Evolutionary conservation across 2,329 filamentous ascomycete genomes (phyloP).

Genomic region (Metarhizium rileyi): DNA sequence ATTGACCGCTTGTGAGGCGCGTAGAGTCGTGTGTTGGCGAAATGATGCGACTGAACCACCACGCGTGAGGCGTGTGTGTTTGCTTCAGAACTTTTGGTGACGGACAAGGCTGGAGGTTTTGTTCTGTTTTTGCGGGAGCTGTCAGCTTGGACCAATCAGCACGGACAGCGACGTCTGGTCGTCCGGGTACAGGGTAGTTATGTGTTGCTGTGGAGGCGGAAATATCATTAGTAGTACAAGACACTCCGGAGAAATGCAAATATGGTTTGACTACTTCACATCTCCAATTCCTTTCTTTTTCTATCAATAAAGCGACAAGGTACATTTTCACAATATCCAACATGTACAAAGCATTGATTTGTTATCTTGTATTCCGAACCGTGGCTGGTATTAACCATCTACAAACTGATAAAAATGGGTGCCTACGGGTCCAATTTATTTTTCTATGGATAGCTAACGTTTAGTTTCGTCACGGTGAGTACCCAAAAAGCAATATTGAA

Average conservation of each 20-base stretch:
- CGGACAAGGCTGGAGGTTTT: slow-evolving; percentile 17
- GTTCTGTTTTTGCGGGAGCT: slow-evolving; percentile 3
- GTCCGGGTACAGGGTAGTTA: background rate
- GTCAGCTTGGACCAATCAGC: slow-evolving; percentile 26
- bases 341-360: too few species aligned
- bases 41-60: slow-evolving; percentile 1
- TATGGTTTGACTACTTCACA: background rate
- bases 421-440: too few species aligned
- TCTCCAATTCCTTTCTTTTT: too few species aligned
- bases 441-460: too few species aligned
- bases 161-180: background rate
- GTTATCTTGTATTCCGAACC: too few species aligned
- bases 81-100: slow-evolving; percentile 22
- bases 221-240: too few species aligned
- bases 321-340: too few species aligned
- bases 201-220: background rate
- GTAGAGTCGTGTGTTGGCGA: background rate
- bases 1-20: background rate
- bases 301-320: too few species aligned
- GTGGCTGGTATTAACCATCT: too few species aligned
- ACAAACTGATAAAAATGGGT: too few species aligned
- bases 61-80: slow-evolving; percentile 9
- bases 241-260: background rate
- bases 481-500: too few species aligned
- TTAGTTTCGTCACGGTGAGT: too few species aligned